Percentiles rank a stretch among this genome's conserved stretches.
Evolutionary conservation across 1,139 yeast genomes (phyloP).

Genomic region (Zygosaccharomyces sapae): DNA sequence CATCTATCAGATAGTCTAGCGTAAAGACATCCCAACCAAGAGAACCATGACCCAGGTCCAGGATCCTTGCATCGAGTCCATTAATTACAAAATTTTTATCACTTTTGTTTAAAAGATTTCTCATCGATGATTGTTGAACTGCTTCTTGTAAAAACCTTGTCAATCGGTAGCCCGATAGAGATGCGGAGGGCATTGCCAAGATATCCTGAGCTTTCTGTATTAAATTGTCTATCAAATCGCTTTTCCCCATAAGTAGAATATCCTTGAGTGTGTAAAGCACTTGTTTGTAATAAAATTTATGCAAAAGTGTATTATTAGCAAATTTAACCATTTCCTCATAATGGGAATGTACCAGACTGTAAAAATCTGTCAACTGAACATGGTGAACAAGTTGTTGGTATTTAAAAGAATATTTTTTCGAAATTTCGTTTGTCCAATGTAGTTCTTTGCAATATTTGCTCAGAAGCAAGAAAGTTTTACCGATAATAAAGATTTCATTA

Average conservation of each 20-base stretch:
- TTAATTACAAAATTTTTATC: conserved; percentile 43
- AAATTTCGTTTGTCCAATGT: conserved; percentile 52
- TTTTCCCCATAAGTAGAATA: conserved; percentile 65
- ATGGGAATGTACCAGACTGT: conserved; percentile 47
- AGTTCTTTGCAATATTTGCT: conserved; percentile 59
- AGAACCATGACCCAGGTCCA: conserved; percentile 66
- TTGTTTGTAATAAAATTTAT: conserved; percentile 47
- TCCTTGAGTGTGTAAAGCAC: conserved; percentile 62
- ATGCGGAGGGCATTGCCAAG: conserved; percentile 57
- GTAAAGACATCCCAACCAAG: conserved; percentile 92
- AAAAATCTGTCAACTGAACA: conserved; percentile 29
- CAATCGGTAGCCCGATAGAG: conserved; percentile 61
- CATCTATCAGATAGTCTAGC: conserved; percentile 67
- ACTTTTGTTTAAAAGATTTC: conserved; percentile 33
- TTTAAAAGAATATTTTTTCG: conserved; percentile 30
- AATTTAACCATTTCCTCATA: conserved; percentile 56
- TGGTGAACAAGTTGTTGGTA: conserved; percentile 14
- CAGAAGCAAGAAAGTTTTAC: conserved; percentile 70
- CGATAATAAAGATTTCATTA: conserved; percentile 63
- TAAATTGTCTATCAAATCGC: conserved; percentile 71
- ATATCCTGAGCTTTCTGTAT: conserved; percentile 53
- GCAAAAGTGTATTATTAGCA: conserved; percentile 50
- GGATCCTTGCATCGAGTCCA: conserved; percentile 75
- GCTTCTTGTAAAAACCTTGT: conserved; percentile 65
- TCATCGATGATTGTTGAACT: conserved; percentile 58